Percentiles rank a stretch among this genome's conserved stretches.
Conservation (phyloP, 75 land plant species). For the Pseudotsuga menziesii region DNA sequence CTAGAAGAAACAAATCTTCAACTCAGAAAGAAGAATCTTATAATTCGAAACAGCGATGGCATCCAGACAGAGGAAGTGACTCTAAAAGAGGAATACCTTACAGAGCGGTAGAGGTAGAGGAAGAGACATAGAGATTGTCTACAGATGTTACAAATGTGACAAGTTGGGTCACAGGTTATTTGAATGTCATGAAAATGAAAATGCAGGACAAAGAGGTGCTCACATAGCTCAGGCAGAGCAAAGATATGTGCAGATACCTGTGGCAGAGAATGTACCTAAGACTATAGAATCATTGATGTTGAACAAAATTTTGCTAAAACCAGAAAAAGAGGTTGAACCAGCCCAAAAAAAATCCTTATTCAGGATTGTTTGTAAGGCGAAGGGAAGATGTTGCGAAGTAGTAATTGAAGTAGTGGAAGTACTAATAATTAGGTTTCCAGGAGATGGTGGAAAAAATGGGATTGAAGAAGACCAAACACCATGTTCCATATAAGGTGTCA, state of each 20-base stretch:
- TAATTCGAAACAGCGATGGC: no score
- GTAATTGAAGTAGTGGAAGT: background rate
- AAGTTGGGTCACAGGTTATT: no score
- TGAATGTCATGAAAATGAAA: no score
- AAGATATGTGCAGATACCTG: no score
- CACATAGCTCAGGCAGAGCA: background rate
- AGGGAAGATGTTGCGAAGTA: background rate
- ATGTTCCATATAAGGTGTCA: background rate
- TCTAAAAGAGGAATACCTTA: no score
- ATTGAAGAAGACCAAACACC: background rate
- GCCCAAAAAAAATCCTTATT: background rate
- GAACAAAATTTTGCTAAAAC: no score
- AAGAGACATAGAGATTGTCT: background rate
- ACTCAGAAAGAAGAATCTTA: no score
- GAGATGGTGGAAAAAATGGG: background rate
- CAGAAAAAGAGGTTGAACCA: background rate
- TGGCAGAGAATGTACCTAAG: background rate
- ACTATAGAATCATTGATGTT: background rate
- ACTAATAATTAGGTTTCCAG: background rate
- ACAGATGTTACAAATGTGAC: no score
- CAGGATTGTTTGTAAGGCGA: background rate
- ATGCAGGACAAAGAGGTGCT: background rate
- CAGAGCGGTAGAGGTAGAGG: background rate
- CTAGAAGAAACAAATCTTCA: no score
- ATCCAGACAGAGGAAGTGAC: no score